phyloP scores from a whole-genome alignment of 768 basidiomycete species.

The Lactifluus pinguis region DNA sequence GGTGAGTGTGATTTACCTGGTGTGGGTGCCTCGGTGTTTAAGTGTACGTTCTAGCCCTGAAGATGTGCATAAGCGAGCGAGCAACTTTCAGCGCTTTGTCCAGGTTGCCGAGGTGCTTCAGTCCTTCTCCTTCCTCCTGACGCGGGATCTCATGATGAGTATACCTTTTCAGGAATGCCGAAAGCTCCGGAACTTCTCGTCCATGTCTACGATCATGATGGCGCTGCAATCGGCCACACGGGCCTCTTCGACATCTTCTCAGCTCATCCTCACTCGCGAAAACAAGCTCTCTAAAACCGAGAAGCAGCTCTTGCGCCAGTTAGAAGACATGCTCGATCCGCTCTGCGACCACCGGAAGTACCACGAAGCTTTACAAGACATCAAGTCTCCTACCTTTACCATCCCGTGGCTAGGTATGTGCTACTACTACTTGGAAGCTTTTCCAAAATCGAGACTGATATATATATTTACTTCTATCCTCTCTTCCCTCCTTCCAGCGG shows the following conservation, averaged over 20 bases:
- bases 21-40: slow-evolving; percentile 28
- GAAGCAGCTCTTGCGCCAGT: slow-evolving; percentile 24
- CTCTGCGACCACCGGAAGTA: slow-evolving; percentile 32
- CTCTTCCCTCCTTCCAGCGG: slow-evolving; percentile 21
- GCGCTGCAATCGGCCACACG: slow-evolving; percentile 35
- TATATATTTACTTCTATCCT: too few species aligned
- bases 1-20: slow-evolving; percentile 4
- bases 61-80: slow-evolving; percentile 29
- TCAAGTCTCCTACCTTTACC: slow-evolving; percentile 19
- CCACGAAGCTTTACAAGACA: slow-evolving; percentile 27
- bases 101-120: slow-evolving; percentile 32
- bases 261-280: slow-evolving; percentile 24
- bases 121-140: neutral
- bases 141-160: neutral
- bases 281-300: slow-evolving; percentile 14
- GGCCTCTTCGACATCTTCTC: slow-evolving; percentile 30
- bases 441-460: neutral
- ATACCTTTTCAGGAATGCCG: slow-evolving; percentile 32
- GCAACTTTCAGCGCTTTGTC: slow-evolving; percentile 38
- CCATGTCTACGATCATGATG: slow-evolving; percentile 34
- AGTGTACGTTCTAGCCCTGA: slow-evolving; percentile 29
- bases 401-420: slow-evolving; percentile 35
- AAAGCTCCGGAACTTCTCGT: slow-evolving; percentile 36
- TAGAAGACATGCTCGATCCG: slow-evolving; percentile 26
- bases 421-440: neutral